phyloP scores from a whole-genome alignment of 768 basidiomycete species.

The Crassisporium funariophilum region DNA sequence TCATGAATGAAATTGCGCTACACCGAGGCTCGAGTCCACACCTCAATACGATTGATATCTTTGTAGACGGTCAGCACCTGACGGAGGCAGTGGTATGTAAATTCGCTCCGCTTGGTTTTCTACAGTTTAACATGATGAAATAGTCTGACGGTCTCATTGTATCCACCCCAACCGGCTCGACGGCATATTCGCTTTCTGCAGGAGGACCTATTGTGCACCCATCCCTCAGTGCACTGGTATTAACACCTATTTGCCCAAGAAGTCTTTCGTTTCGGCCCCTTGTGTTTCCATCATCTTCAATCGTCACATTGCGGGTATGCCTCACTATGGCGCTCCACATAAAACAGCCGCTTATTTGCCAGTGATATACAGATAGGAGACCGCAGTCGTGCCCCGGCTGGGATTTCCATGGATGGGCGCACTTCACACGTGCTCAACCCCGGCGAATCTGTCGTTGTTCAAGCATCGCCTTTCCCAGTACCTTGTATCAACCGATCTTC shows the following conservation, averaged over 20 bases:
- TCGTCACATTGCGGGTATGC: constrained; percentile 72
- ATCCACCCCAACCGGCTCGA: constrained; percentile 95
- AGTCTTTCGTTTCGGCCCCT: constrained; percentile 91
- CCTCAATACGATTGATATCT: constrained; percentile 91
- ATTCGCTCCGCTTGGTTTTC: constrained; percentile 4
- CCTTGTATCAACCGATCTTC: constrained; percentile 92
- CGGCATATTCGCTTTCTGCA: constrained; percentile 93
- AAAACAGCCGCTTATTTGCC: not conserved
- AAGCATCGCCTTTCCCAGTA: constrained; percentile 85
- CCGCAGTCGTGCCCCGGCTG: constrained; percentile 81
- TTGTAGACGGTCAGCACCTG: constrained; percentile 91
- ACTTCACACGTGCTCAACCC: constrained; percentile 80
- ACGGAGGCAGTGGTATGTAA: constrained; percentile 90
- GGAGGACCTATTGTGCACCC: constrained; percentile 97
- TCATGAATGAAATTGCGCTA: constrained; percentile 95
- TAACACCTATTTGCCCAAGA: constrained; percentile 95
- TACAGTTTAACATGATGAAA: constrained; percentile 8
- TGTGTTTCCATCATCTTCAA: constrained; percentile 83
- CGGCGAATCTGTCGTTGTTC: constrained; percentile 83
- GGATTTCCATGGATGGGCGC: constrained; percentile 93
- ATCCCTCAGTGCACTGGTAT: constrained; percentile 82
- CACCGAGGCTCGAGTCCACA: constrained; percentile 93
- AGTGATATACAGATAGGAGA: constrained; percentile 67
- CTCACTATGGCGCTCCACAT: not conserved
- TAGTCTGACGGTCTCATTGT: constrained; percentile 94